Conservation (phyloP, 2,329 filamentous ascomycete species). For the Furcasterigmium sp. region DNA sequence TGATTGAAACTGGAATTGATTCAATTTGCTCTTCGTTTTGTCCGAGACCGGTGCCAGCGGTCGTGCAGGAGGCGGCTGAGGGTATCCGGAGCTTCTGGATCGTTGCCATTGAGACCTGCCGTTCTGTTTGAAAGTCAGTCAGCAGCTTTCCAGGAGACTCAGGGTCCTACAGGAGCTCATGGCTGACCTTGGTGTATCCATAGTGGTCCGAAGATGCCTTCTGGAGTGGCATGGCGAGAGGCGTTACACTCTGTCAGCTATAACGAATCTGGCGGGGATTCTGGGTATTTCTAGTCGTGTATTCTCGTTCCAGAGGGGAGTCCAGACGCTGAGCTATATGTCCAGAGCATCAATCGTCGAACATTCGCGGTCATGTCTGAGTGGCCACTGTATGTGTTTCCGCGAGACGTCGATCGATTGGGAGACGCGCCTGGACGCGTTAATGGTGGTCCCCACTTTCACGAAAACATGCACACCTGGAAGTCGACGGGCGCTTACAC, state of each 20-base stretch:
- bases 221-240: conserved; percentile 24
- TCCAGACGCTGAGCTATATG: no score
- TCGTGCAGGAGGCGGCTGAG: conserved; percentile 16
- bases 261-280: no score
- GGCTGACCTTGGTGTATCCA: conserved; percentile 1
- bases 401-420: neutral
- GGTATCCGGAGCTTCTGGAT: conserved; percentile 33
- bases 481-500: no score
- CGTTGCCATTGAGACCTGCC: conserved; percentile 47
- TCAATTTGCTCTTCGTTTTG: conserved; percentile 56
- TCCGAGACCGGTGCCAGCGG: conserved; percentile 48
- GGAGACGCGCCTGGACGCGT: neutral
- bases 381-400: neutral
- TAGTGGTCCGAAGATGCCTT: conserved; percentile 32
- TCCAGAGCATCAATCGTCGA: no score
- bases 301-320: no score
- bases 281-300: no score
- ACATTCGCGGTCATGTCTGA: no score
- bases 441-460: no score
- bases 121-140: neutral
- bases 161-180: neutral
- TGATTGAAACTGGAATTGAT: conserved; percentile 49
- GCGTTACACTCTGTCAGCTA: conserved; percentile 18
- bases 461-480: no score
- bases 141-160: neutral